phyloP scores from a whole-genome alignment of 2,329 filamentous ascomycete species.

The Acrocalymma vagum region DNA sequence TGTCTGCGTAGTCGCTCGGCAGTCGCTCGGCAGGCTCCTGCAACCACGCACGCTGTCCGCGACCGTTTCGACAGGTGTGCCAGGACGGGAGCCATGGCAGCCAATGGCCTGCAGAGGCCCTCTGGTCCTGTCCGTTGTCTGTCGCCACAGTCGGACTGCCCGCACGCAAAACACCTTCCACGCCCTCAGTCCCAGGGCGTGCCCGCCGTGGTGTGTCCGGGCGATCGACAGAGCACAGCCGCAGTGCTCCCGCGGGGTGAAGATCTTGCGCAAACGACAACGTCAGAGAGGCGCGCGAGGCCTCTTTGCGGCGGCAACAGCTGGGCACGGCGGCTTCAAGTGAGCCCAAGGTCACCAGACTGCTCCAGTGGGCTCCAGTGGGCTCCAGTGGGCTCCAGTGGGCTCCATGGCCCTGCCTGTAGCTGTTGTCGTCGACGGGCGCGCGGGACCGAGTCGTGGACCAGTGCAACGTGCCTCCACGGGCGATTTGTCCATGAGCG shows the following conservation, averaged over 20 bases:
- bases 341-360: too few species aligned
- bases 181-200: too few species aligned
- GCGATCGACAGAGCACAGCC: constrained; percentile 38
- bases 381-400: too few species aligned
- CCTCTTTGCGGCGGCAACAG: not conserved
- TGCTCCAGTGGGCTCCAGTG: too few species aligned
- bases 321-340: too few species aligned
- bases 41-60: constrained; percentile 13
- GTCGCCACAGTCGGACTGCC: constrained; percentile 38
- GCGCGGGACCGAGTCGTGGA: too few species aligned
- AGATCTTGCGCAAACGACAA: constrained; percentile 15
- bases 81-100: constrained; percentile 5
- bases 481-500: too few species aligned
- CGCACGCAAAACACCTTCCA: constrained; percentile 17
- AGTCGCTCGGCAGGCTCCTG: constrained; percentile 22
- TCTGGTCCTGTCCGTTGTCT: constrained; percentile 1
- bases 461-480: not conserved
- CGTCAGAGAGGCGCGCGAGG: constrained; percentile 1
- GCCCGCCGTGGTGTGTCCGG: constrained; percentile 5
- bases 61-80: constrained; percentile 20
- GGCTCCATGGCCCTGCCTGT: too few species aligned
- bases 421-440: constrained; percentile 10
- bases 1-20: constrained; percentile 13
- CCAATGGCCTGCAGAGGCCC: constrained; percentile 17
- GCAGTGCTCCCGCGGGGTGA: constrained; percentile 19